Evolutionary conservation across 2,329 filamentous ascomycete species (phyloP).

Genomic region (Paecilomyces sp.): DNA sequence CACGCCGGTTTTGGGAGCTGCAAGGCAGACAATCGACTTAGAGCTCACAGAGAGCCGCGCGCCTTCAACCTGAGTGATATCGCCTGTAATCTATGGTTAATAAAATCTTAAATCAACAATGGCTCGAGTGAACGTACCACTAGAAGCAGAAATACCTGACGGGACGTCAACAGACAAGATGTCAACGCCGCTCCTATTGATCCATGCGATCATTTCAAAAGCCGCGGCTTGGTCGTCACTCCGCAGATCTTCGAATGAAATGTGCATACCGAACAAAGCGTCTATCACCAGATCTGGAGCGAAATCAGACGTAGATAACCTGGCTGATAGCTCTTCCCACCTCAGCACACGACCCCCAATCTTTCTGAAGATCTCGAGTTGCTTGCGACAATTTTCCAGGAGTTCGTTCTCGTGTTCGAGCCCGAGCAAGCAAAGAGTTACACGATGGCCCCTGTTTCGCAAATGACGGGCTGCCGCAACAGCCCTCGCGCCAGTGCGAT

Average conservation of each 20-base stretch:
- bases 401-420: constrained; percentile 76
- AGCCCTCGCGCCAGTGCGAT: constrained; percentile 77
- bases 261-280: constrained; percentile 76
- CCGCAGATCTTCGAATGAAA: constrained; percentile 81
- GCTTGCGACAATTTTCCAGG: constrained; percentile 70
- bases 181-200: constrained; percentile 76
- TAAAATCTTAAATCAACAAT: not conserved
- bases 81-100: constrained; percentile 32
- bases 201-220: constrained; percentile 88
- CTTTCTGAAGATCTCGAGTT: constrained; percentile 75
- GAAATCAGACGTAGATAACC: constrained; percentile 47
- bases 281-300: constrained; percentile 79
- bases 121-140: constrained; percentile 56
- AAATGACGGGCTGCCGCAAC: constrained; percentile 82
- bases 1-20: constrained; percentile 78
- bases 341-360: constrained; percentile 67
- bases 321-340: constrained; percentile 52
- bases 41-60: constrained; percentile 72
- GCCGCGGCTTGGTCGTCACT: constrained; percentile 75
- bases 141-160: constrained; percentile 75
- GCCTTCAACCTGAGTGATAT: constrained; percentile 58
- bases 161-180: constrained; percentile 87
- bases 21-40: constrained; percentile 76
- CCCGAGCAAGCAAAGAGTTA: constrained; percentile 77
- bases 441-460: constrained; percentile 71